Percentiles rank a stretch among this genome's conserved stretches.
These are phyloP conservation scores for Fusarium begoniae DNA, from an alignment of 2,329 filamentous ascomycete genomes.

Conservation along the genomic window DNA sequence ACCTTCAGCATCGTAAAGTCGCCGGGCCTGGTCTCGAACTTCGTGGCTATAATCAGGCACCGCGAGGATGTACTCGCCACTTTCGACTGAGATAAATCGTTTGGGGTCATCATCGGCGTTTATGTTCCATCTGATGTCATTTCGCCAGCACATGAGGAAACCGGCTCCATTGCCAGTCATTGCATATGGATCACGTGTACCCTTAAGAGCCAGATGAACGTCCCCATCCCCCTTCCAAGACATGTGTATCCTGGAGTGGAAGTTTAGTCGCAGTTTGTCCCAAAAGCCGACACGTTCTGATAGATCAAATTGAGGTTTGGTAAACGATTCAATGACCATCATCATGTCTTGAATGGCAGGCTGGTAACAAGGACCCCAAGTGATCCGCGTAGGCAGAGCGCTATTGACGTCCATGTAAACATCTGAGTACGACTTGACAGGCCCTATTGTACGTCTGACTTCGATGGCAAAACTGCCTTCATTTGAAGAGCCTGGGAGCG, in stretches of 20 bases:
- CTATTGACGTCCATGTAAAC: slow-evolving; percentile 94
- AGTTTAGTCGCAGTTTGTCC: slow-evolving; percentile 96
- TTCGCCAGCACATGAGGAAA: slow-evolving; percentile 98
- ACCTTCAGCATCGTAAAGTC: slow-evolving; percentile 64
- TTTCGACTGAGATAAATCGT: slow-evolving; percentile 94
- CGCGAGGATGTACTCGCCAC: slow-evolving; percentile 92
- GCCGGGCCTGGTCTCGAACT: slow-evolving; percentile 71
- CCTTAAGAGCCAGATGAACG: slow-evolving; percentile 92
- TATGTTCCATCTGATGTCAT: slow-evolving; percentile 88
- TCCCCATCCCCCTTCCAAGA: slow-evolving; percentile 97
- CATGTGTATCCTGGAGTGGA: slow-evolving; percentile 89
- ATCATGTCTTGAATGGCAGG: slow-evolving; percentile 99
- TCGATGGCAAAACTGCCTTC: slow-evolving; percentile 81
- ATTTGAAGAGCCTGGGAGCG: slow-evolving; percentile 63
- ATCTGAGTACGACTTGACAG: slow-evolving; percentile 96
- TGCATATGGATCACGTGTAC: slow-evolving; percentile 89
- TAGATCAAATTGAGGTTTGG: slow-evolving; percentile 91
- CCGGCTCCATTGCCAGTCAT: slow-evolving; percentile 93
- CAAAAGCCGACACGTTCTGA: slow-evolving; percentile 97
- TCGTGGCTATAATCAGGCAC: slow-evolving; percentile 93
- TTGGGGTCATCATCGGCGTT: slow-evolving; percentile 87
- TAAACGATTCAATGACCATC: slow-evolving; percentile 98
- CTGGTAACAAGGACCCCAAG: slow-evolving; percentile 97
- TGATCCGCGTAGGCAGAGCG: slow-evolving; percentile 88
- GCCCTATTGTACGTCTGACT: slow-evolving; percentile 88